Evolutionary conservation across 257 asterid genomes (phyloP).

Genomic region (Ophiorrhiza pumila): DNA sequence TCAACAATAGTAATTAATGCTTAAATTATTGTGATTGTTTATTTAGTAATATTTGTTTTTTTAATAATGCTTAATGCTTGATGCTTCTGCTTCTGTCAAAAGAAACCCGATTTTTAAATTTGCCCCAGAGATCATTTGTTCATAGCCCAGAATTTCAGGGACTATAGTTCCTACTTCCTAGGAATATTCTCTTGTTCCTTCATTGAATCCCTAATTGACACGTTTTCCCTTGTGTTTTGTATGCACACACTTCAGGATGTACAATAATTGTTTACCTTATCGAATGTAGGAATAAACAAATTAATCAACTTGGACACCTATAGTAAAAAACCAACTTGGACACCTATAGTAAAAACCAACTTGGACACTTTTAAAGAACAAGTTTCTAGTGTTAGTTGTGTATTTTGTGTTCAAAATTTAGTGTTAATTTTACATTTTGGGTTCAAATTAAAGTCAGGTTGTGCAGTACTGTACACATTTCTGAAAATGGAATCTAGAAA

Average conservation of each 20-base stretch:
- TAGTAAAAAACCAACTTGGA: too few species aligned
- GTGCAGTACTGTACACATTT: too few species aligned
- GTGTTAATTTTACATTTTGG: too few species aligned
- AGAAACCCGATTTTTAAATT: slow-evolving; percentile 9
- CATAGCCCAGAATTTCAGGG: not conserved
- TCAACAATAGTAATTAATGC: too few species aligned
- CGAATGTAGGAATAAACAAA: not conserved
- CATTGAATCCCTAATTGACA: slow-evolving; percentile 11
- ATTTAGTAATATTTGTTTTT: not conserved
- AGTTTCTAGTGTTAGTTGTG: too few species aligned
- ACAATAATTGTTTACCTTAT: not conserved
- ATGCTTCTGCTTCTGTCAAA: slow-evolving; percentile 12
- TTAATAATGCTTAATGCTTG: not conserved
- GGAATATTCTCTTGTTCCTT: slow-evolving; percentile 18
- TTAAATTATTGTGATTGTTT: not conserved
- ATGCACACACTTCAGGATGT: not conserved
- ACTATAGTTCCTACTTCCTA: too few species aligned
- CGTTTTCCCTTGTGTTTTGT: slow-evolving; percentile 11
- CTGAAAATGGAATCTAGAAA: too few species aligned
- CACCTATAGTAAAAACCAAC: too few species aligned
- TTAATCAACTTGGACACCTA: too few species aligned
- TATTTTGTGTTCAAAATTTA: too few species aligned
- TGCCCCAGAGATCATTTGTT: not conserved
- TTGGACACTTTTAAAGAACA: too few species aligned
- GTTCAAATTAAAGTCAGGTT: too few species aligned